A percentile compares a stretch with the other conserved stretches of the same genome.
Evolutionary conservation across 2,329 filamentous ascomycete species (phyloP).

Genomic region (Triangularia verruculosa): DNA sequence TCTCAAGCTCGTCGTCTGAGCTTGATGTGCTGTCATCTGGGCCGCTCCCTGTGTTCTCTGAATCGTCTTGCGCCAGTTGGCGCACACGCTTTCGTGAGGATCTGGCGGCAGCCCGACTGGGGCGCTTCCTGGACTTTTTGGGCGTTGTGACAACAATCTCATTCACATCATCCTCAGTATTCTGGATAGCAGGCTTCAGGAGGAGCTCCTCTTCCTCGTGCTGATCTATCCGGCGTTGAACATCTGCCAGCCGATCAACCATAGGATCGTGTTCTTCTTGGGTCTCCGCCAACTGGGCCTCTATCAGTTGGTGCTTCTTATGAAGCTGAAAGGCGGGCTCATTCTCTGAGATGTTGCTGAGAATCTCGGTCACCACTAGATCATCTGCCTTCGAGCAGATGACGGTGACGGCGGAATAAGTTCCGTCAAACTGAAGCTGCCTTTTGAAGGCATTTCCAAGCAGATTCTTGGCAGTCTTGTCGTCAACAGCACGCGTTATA

Average conservation of each 20-base stretch:
- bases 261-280: neutral
- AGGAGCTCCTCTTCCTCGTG: slow-evolving; percentile 26
- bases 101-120: neutral
- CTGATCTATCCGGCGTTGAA: neutral
- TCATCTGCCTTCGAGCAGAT: slow-evolving; percentile 63
- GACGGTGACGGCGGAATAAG: slow-evolving; percentile 52
- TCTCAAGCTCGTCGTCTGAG: neutral
- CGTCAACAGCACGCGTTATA: slow-evolving; percentile 58
- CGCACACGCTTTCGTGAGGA: slow-evolving; percentile 8
- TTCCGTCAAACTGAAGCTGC: slow-evolving; percentile 57
- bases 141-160: neutral
- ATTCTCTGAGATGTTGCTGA: slow-evolving; percentile 32
- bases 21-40: neutral
- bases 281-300: neutral
- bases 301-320: neutral
- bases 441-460: slow-evolving; percentile 54
- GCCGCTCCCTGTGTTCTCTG: neutral
- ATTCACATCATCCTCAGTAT: neutral
- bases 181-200: slow-evolving; percentile 24
- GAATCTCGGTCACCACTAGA: slow-evolving; percentile 42
- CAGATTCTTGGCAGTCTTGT: slow-evolving; percentile 54
- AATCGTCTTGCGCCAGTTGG: neutral
- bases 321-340: neutral
- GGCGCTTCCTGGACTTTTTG: slow-evolving; percentile 10
- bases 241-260: neutral